Evolutionary conservation across 2,329 filamentous ascomycete species (phyloP).

Genomic region (Pyricularia grisea): DNA sequence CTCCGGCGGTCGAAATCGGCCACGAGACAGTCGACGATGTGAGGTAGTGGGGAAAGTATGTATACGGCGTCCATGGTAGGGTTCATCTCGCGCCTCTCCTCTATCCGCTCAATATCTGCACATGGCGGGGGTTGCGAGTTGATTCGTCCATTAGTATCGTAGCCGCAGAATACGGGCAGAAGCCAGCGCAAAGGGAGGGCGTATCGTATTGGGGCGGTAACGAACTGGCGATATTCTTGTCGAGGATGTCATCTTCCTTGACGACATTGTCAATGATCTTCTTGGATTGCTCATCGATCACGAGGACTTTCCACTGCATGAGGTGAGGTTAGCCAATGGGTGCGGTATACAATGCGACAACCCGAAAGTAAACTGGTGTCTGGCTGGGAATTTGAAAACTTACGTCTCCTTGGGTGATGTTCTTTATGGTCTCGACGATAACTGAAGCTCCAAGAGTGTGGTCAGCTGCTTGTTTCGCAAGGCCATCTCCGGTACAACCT

Average conservation of each 20-base stretch:
- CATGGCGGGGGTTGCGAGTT: conserved; percentile 8
- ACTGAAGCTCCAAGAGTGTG: conserved; percentile 33
- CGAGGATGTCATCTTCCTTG: conserved; percentile 94
- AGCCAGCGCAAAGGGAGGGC: not conserved
- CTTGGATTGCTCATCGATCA: conserved; percentile 75
- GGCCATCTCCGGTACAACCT: not conserved
- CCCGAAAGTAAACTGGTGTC: not conserved
- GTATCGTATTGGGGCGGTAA: conserved; percentile 1
- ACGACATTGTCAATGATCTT: conserved; percentile 85
- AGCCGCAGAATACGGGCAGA: not conserved
- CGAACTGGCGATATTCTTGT: conserved; percentile 90
- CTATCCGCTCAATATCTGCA: conserved; percentile 87
- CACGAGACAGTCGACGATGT: conserved; percentile 89
- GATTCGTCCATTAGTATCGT: not conserved
- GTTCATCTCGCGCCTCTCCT: conserved; percentile 73
- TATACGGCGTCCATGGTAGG: conserved; percentile 93
- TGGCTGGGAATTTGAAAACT: conserved; percentile 18
- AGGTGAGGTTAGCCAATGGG: not conserved
- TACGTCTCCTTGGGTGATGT: conserved; percentile 75
- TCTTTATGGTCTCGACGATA: conserved; percentile 64
- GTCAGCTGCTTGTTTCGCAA: not conserved
- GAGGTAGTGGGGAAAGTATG: conserved; percentile 72
- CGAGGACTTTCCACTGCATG: conserved; percentile 86
- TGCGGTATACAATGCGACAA: not conserved
- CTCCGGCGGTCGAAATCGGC: conserved; percentile 80